Base-by-base conservation (phyloP, 2,329 filamentous ascomycete species). In the Cylindrodendrum hubeiense region DNA sequence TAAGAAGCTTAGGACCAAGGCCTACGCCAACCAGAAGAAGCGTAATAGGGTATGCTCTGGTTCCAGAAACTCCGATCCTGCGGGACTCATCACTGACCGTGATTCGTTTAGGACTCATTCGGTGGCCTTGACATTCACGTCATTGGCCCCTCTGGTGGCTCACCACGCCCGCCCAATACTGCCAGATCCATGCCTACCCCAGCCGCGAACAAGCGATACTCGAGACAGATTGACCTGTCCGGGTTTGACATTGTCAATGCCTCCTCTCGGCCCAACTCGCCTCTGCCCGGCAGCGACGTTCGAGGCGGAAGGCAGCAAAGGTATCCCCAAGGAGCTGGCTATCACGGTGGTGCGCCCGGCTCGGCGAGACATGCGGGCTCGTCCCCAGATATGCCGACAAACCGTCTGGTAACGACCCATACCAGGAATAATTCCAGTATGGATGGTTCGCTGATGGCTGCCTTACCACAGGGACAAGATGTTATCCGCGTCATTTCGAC, bases 401-500 rank as follows among this genome's bases (percentile, higher is more conserved):
- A 88, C 69, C 86, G 87, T 74, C 82, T 91, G 71, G 88, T 90
- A 78, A 85, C 85, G 63, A 84, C 86, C 71, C 94, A 97, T 79
- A 89, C 91, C 59, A 89, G 93, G 75, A 93, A 93, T 72, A 92
- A 92, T 74, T 93, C 92, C 58, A 97, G 93, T 79, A 86, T 95
- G 75, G 95, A 98, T 79, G 91, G 91, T 67, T 91, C 93, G 71
- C 90, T 95, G 68, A 96, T 95, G 87, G 93, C 93, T 70, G 91
- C 92, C 65, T 83, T 98, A 75, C 95, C 95, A 62, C 87, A 91
- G 69, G 93, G 94, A 79, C 94, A 97, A 78, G 92, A 95, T 65
- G 89, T 97, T 66, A 97, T 98, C 69, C 89, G 95, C 68, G 94
- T 98, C 71, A 97, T 98, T 76, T 97, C 93, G 71, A 96, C 94